phyloP scores from a whole-genome alignment of 2,329 filamentous ascomycete species.

The Stromatinia cepivora region DNA sequence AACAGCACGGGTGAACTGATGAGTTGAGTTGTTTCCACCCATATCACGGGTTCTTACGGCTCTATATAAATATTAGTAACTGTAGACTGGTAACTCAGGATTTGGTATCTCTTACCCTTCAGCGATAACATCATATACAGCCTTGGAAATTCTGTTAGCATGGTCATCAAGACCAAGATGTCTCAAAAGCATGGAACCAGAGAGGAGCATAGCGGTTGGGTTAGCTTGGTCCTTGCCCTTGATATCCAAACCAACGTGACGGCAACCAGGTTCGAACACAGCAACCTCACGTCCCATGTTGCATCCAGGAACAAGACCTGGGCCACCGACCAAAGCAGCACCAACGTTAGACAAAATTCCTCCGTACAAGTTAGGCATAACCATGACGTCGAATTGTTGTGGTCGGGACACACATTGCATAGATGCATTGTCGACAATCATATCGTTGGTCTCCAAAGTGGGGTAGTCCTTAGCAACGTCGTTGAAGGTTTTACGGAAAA shows the following conservation, averaged over 20 bases:
- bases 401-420: conserved; percentile 98
- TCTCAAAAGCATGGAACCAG: conserved; percentile 93
- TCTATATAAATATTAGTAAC: conserved; percentile 50
- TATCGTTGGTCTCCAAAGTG: conserved; percentile 93
- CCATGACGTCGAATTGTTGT: conserved; percentile 99
- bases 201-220: conserved; percentile 92
- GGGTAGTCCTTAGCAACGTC: conserved; percentile 91
- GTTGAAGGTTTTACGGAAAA: conserved; percentile 98
- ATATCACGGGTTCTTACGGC: conserved; percentile 91
- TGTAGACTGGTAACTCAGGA: not conserved
- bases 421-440: conserved; percentile 99
- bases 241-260: conserved; percentile 98
- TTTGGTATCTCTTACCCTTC: conserved; percentile 69
- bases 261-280: conserved; percentile 98
- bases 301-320: conserved; percentile 95
- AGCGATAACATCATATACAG: conserved; percentile 73
- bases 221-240: conserved; percentile 99
- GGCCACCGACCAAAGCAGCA: conserved; percentile 92
- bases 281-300: conserved; percentile 99
- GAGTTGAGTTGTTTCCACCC: conserved; percentile 85
- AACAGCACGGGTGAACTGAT: conserved; percentile 93
- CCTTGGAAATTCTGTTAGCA: conserved; percentile 96
- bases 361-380: conserved; percentile 99
- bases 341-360: conserved; percentile 99
- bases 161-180: conserved; percentile 97